These are phyloP conservation scores for Colletotrichum liriopes DNA, from an alignment of 2,329 filamentous ascomycete species.

Conservation along the genomic window DNA sequence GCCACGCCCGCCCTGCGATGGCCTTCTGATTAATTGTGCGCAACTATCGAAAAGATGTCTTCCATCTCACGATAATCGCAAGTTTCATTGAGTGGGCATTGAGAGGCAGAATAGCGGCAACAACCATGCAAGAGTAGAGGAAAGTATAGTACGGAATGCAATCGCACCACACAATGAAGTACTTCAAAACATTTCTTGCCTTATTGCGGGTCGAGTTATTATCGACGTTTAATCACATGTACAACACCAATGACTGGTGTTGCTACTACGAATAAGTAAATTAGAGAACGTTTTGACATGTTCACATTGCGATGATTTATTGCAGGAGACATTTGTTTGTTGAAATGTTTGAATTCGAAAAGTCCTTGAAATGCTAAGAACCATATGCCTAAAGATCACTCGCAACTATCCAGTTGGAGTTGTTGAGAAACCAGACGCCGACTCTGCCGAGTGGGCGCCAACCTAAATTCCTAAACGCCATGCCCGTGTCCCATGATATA, in stretches of 20 bases:
- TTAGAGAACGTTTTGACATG: too few species aligned
- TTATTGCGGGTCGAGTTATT: too few species aligned
- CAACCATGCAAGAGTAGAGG: too few species aligned
- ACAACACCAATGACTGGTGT: too few species aligned
- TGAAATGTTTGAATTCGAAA: background rate
- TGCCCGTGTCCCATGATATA: conserved; percentile 32
- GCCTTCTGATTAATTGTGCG: background rate
- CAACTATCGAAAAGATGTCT: background rate
- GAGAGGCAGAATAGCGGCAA: background rate
- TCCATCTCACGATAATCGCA: background rate
- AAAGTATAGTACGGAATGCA: too few species aligned
- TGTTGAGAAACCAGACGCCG: background rate
- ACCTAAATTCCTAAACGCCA: conserved; percentile 6
- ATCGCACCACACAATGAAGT: too few species aligned
- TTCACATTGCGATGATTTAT: too few species aligned
- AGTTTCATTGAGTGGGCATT: background rate
- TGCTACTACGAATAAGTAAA: too few species aligned
- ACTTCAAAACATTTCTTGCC: too few species aligned
- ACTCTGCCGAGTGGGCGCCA: background rate
- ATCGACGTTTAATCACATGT: too few species aligned
- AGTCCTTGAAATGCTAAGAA: too few species aligned
- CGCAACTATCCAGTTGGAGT: background rate
- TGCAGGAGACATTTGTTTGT: rapidly evolving
- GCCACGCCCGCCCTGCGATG: background rate
- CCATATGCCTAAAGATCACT: background rate